A percentile compares a stretch with the other conserved stretches of the same genome.
These are phyloP conservation scores for Panaeolus cyanescens DNA, from an alignment of 768 basidiomycete genomes.

Conservation along the genomic window DNA sequence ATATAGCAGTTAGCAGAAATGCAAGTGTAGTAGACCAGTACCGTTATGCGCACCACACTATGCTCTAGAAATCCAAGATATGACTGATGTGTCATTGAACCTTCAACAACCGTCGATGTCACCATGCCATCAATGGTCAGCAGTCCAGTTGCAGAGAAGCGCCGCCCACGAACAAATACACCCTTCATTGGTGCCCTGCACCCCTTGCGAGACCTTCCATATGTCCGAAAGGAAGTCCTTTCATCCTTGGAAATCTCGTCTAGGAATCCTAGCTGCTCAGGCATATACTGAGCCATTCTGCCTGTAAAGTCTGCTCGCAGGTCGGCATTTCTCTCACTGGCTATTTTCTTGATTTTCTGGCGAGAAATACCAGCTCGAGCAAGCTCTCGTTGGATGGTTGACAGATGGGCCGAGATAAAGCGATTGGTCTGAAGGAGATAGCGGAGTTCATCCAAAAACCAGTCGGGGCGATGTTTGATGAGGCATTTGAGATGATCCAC, in stretches of 20 bases:
- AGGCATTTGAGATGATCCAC: constrained; percentile 24
- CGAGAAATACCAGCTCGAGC: constrained; percentile 22
- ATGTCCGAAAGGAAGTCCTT: neutral
- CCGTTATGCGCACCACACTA: constrained; percentile 20
- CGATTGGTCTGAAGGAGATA: constrained; percentile 26
- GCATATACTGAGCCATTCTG: constrained; percentile 1
- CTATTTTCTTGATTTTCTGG: constrained; percentile 22
- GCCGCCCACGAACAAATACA: constrained; percentile 26
- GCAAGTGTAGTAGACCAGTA: neutral
- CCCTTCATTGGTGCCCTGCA: constrained; percentile 4
- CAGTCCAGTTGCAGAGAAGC: constrained; percentile 20
- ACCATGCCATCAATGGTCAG: constrained; percentile 32
- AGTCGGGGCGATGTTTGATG: constrained; percentile 25
- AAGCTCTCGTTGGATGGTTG: constrained; percentile 32
- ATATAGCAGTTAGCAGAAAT: neutral
- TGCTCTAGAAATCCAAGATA: constrained; percentile 26
- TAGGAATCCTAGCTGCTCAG: constrained; percentile 2
- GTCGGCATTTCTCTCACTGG: neutral
- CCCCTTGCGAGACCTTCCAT: neutral
- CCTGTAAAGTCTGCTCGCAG: neutral
- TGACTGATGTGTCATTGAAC: constrained; percentile 23
- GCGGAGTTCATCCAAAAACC: constrained; percentile 35
- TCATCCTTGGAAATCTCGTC: constrained; percentile 5
- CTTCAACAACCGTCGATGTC: constrained; percentile 26
- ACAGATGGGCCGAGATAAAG: constrained; percentile 33